These are phyloP conservation scores for Sphaerostilbella broomeana DNA, from an alignment of 2,329 filamentous ascomycete genomes.

Conservation along the genomic window DNA sequence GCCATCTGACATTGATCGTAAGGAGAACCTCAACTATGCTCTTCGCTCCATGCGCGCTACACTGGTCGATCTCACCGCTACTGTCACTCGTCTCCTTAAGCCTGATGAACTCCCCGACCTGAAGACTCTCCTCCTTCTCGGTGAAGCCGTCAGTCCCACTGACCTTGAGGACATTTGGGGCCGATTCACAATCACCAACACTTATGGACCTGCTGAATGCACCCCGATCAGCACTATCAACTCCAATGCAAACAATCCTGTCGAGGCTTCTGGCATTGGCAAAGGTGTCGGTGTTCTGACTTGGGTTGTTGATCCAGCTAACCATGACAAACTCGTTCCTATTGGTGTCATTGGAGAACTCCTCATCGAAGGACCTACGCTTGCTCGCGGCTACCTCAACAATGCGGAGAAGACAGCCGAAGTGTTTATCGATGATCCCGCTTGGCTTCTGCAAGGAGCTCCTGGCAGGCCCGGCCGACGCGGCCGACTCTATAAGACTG, in stretches of 20 bases:
- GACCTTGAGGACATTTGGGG: not conserved
- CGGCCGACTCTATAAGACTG: conserved; percentile 35
- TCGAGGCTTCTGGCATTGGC: not conserved
- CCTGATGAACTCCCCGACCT: conserved; percentile 7
- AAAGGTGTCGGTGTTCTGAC: conserved; percentile 9
- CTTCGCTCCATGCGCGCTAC: conserved; percentile 1
- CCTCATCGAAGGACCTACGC: conserved; percentile 34
- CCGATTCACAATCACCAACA: not conserved
- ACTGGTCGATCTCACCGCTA: conserved; percentile 2
- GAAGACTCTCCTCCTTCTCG: conserved; percentile 1
- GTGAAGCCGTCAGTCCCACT: conserved; percentile 2
- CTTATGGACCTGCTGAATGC: conserved; percentile 1
- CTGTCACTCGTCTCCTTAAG: conserved; percentile 1
- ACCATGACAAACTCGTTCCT: conserved; percentile 20
- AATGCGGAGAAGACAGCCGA: not conserved
- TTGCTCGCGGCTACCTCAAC: conserved; percentile 45
- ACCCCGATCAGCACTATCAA: not conserved
- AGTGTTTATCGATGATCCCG: not conserved
- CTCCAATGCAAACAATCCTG: not conserved
- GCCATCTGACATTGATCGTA: conserved; percentile 6
- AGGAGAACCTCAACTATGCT: not conserved
- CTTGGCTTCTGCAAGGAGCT: not conserved
- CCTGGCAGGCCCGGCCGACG: not conserved
- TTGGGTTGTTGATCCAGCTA: conserved; percentile 25
- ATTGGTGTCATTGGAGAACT: conserved; percentile 28